Base-by-base conservation (phyloP, 2,329 filamentous ascomycete genomes). In the Botryosphaeria dothidea region DNA sequence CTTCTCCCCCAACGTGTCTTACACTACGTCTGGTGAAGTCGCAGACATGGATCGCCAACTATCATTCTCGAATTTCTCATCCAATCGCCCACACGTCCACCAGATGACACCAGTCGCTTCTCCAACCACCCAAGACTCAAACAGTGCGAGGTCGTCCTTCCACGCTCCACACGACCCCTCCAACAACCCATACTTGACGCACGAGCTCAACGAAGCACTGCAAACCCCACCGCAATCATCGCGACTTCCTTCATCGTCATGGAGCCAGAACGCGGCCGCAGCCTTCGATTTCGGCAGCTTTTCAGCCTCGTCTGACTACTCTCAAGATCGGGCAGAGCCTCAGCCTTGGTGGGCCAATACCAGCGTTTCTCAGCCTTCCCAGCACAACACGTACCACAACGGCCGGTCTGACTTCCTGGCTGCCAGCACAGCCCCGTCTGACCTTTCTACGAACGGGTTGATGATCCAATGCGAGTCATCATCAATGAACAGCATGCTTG, bases 151-250 rank as follows among this genome's bases (percentile, higher is more conserved):
- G 19, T 62, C 64, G 7, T 66, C 64, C 17, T 77, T 74, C 62
- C 68, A 71, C 36, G 36, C 46, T 5, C 36, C 46, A 8, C 60
- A 45, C 46, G 62, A 66, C 31, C 66, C 69, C 23, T 69, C 69
- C 25, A 69, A 65, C 64, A 71, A 74, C 52, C 68, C 67, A 19
- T 72, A 72, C 65, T 60, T 71, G 34, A 67, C 68, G 17, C 65
- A 68, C 29, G 46, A 66, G 11, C 62, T 64, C 13, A 70, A 67
- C 45, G 70, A 68, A 64, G 75, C 76, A 71, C 75, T 75, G 67
- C 72, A 75, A 57, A 77, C 75, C 57, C 76, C 74, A 61, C 75
- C 75, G 45, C 69, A 73, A 41, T 73, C 74, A n/a, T 67, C 71
- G 36, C 69, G 70, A 2, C 66, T 76, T 49, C 66, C 72, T 17